A percentile compares a stretch with the other conserved stretches of the same genome.
Conservation (phyloP, 202 grass and related monocot species). For the Sporobolus alterniflorus region DNA sequence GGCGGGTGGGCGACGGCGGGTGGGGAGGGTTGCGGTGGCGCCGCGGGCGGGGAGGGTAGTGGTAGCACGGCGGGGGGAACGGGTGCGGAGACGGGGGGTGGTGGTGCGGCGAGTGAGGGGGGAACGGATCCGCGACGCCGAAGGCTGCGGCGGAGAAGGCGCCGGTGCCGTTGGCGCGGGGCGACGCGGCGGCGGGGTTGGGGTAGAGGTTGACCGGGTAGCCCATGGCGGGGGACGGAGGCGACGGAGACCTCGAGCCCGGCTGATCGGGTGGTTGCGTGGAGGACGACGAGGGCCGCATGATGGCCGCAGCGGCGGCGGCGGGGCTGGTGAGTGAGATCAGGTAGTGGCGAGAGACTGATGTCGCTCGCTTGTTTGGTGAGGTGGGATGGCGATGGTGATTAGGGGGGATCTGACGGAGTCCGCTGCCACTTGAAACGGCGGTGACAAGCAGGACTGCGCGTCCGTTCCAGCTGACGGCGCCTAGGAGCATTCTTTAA, state of each 20-base stretch:
- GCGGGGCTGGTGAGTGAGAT: background rate
- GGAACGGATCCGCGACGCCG: conserved; percentile 61
- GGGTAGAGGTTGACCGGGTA: conserved; percentile 42
- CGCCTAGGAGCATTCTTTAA: too few species aligned
- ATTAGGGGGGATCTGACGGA: conserved; percentile 28
- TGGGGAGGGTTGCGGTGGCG: conserved; percentile 7
- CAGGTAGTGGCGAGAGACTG: background rate
- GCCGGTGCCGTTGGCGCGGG: conserved; percentile 11
- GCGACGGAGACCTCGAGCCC: conserved; percentile 25
- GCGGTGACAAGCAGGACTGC: background rate
- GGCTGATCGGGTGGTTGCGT: conserved; percentile 27
- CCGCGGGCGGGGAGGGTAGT: background rate
- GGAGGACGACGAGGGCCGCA: conserved; percentile 33
- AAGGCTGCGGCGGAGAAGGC: conserved; percentile 21
- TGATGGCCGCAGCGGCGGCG: background rate
- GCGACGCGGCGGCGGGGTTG: conserved; percentile 25
- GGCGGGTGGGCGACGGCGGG: conserved; percentile 45
- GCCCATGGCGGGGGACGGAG: conserved; percentile 42
- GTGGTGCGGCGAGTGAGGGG: conserved; percentile 43
- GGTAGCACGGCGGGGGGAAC: background rate
- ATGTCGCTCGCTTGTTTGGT: background rate
- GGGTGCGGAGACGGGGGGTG: background rate
- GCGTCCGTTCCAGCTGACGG: too few species aligned
- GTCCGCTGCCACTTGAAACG: background rate
- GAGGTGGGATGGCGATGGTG: background rate